phyloP scores from a whole-genome alignment of 306 rosid species.

The Cyclanthera cordifolia region DNA sequence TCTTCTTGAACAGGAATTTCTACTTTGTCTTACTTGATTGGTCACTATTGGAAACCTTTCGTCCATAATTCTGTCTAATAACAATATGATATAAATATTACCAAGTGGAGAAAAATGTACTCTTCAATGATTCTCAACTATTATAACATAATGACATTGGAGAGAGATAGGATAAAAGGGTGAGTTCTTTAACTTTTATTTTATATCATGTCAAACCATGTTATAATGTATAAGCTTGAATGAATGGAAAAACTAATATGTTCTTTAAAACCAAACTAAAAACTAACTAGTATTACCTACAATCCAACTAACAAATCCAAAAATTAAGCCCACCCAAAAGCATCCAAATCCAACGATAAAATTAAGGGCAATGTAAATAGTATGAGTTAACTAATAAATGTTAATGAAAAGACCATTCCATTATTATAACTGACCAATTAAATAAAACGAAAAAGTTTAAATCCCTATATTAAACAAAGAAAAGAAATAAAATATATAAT shows the following conservation, averaged over 20 bases:
- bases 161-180: neutral
- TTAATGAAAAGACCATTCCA: neutral
- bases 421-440: neutral
- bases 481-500: neutral
- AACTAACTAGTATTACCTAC: neutral
- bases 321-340: neutral
- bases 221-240: too few species aligned
- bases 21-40: neutral
- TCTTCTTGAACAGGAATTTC: constrained; percentile 8
- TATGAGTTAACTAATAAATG: neutral
- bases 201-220: neutral
- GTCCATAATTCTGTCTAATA: neutral
- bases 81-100: neutral
- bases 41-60: neutral
- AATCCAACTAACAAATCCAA: neutral
- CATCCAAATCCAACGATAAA: neutral
- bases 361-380: neutral
- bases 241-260: neutral
- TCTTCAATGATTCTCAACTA: neutral
- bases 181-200: neutral
- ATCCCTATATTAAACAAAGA: too few species aligned
- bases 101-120: neutral
- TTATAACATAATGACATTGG: neutral
- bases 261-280: neutral
- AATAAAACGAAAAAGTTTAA: neutral